Evolutionary conservation across 495 filamentous ascomycete genomes (phyloP), one percentile per base, ranked within the genome.

Genomic region (Xylaria curta): DNA sequence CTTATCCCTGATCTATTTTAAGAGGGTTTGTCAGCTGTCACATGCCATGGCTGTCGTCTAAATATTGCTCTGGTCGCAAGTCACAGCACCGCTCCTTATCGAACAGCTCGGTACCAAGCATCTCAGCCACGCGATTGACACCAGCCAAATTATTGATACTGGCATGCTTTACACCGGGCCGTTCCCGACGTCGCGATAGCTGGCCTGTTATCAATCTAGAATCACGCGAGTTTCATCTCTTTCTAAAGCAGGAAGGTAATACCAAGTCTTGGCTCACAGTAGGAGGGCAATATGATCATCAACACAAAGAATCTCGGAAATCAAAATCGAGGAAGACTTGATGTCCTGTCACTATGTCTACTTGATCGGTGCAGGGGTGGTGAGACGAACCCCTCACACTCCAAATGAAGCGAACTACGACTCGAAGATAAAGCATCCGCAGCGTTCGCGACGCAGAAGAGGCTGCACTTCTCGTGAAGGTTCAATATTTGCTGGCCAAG

Each of bases 231-330:
- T n/a, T 38, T 19, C 19, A 12, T 24, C 60, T 46, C 13, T 24
- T 63, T 63, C 60, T 17, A 21, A 44, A 10, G 38, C 21, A 44
- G 31, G 38, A 63, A 63, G 59, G n/a, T 24, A 10, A 44, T 15
- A 12, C 9, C 44, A 28, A 44, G 13, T 62, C 17, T 42, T 38
- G 36, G 21, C 59, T 42, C 10, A 9, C 9, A 15, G 15, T 42
- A 38, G 33, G 59, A 40, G 38, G 33, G 59, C 59, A 62, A 44
- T 10, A 42, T 62, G 59, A 62, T n/a, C 59, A 62, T 40, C 0
- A n/a, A 9, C 59, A 4, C 21, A 24, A 62, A 21, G 0, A 7
- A 47, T 33, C 5, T 44, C 9, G 21, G 61, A 12, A 28, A 64
- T 26, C n/a, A 42, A 26, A 42, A 40, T 44, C 15, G 60, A 42